Percentiles rank a stretch among this genome's conserved stretches.
Conservation (phyloP, 2,329 filamentous ascomycete species). For the Botrytis galanthina region DNA sequence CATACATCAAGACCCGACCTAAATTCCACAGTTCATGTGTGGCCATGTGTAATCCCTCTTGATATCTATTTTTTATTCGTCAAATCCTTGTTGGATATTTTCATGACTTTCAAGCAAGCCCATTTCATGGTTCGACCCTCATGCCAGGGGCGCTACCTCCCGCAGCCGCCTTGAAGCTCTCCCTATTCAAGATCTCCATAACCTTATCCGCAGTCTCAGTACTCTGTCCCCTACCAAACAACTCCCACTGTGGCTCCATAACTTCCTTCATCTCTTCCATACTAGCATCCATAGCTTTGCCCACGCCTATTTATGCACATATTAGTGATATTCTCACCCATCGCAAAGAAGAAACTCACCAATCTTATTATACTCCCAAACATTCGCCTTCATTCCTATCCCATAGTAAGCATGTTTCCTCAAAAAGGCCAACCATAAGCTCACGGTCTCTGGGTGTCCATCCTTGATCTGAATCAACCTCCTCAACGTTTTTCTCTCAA, state of each 20-base stretch:
- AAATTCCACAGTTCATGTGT: conserved; percentile 2
- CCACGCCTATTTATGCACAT: conserved; percentile 44
- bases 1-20: not conserved
- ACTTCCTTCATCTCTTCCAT: conserved; percentile 45
- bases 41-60: conserved; percentile 5
- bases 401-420: conserved; percentile 91
- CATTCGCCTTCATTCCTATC: conserved; percentile 98
- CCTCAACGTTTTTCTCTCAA: conserved; percentile 83
- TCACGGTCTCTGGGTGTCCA: conserved; percentile 82
- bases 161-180: conserved; percentile 44
- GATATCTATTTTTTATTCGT: not conserved
- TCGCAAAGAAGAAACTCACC: conserved; percentile 49
- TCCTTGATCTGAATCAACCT: conserved; percentile 90
- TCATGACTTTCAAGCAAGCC: too few relatives aligned
- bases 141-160: conserved; percentile 35
- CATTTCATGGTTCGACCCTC: conserved; percentile 17
- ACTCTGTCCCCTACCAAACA: conserved; percentile 53
- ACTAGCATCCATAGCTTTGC: conserved; percentile 51
- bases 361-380: conserved; percentile 81
- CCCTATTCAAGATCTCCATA: conserved; percentile 54
- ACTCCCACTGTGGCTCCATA: conserved; percentile 53
- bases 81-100: not conserved
- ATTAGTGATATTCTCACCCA: conserved; percentile 9
- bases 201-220: conserved; percentile 54
- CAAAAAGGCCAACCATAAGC: conserved; percentile 89